Base-by-base conservation (phyloP, 1,284 basidiomycete genomes). In the Wolfiporia cocos region DNA sequence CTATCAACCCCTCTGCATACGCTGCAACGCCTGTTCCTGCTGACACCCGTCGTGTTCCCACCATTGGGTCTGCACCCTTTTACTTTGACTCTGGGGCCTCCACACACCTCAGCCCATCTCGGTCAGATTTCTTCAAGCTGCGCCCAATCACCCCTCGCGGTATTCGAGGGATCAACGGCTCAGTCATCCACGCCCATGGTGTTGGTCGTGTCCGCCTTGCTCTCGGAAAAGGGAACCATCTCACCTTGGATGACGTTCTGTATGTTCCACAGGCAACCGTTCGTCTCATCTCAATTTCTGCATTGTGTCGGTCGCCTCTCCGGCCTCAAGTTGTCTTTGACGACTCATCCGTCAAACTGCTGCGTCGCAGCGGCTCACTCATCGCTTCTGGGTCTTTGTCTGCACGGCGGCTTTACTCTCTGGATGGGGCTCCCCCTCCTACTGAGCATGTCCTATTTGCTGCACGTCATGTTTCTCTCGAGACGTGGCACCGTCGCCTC, bases 91-190 rank as follows among this genome's bases (percentile, higher is more conserved):
- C 57, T 5, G 61, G 61, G 1, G 58, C 62, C 0, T 53, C 59
- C 0, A 39, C 47, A 2, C 60, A 65, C 39, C 50, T 67, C 3
- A 58, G 57, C 1, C 58, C 59, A 0, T 42, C 53, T 2, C 37
- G 37, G 0, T 17, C 37, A 1, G 59, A 68, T 36, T 68, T 69
- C 48, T 21, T 43, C 2, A 31, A 37, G 0, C 47, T 69, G 0
- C 37, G 30, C 1, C 42, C 57, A 0, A 63, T 66, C 21, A 4
- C 51, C 1, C 49, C 55, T 7, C 45, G 51, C 1, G 24, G 47
- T 0, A 53, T 69, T 4, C 45, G 49, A 18, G 62, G 65, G 0
- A 48, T 67, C 4, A 58, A 61, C 3, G 58, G 65, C 0, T 60
- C 62, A 0, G 42, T 46, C 3, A 61, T 67, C 29, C 46, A 44